These are phyloP conservation scores for Tetracentron sinense DNA, from an alignment of 164 flowering plant genomes.

Conservation along the genomic window DNA sequence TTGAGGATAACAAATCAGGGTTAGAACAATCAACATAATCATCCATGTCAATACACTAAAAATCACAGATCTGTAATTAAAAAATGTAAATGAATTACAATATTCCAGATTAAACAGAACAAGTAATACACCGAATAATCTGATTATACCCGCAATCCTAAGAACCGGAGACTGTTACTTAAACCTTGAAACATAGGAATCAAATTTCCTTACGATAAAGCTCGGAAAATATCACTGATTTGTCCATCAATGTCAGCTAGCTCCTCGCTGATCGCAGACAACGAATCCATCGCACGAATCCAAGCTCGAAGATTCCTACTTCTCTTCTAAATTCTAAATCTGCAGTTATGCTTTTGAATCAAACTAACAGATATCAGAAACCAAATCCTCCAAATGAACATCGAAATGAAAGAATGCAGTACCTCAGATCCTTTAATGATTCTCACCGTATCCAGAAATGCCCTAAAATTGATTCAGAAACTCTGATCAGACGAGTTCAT, in stretches of 20 bases:
- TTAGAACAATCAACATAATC: not conserved
- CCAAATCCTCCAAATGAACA: not conserved
- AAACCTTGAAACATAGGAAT: not conserved
- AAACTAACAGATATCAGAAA: not conserved
- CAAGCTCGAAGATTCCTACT: not conserved
- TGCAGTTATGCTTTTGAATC: not conserved
- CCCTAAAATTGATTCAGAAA: not conserved
- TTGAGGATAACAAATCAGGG: not conserved
- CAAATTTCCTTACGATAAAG: slow-evolving; percentile 65
- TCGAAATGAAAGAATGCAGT: not conserved
- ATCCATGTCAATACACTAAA: not conserved
- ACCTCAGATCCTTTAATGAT: not conserved
- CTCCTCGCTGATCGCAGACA: slow-evolving; percentile 73
- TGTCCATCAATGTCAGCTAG: slow-evolving; percentile 83
- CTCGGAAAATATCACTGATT: slow-evolving; percentile 75
- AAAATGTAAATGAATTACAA: not conserved
- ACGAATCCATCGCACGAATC: slow-evolving; percentile 38
- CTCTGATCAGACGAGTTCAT: not conserved
- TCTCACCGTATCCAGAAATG: not conserved
- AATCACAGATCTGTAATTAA: not conserved
- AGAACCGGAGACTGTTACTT: not conserved
- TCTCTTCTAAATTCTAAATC: not conserved
- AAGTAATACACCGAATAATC: not conserved
- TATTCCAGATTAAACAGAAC: not conserved
- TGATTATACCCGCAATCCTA: not conserved